These are phyloP conservation scores for Musa acuminata DNA, from an alignment of 176 grass and related monocot species.

Conservation along the genomic window DNA sequence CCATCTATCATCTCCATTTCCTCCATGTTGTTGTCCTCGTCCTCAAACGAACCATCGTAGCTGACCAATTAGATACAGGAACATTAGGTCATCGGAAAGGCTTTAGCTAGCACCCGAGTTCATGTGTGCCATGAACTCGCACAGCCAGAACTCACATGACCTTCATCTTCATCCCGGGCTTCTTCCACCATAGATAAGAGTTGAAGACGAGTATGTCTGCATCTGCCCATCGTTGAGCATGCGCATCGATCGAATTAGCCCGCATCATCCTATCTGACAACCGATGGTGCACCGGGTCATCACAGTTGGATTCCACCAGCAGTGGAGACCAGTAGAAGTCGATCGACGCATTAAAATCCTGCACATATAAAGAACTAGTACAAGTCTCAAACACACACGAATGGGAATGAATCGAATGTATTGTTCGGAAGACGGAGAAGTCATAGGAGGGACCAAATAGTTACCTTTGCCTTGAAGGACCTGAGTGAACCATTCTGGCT, in stretches of 20 bases:
- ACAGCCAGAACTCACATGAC: conserved; percentile 48
- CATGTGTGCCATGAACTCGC: neutral
- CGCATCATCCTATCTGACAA: conserved; percentile 66
- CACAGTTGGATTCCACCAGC: conserved; percentile 77
- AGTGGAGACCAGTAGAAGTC: conserved; percentile 96
- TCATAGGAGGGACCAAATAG: neutral
- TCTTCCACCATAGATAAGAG: conserved; percentile 94
- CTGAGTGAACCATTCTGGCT: conserved; percentile 50
- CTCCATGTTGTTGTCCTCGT: conserved; percentile 38
- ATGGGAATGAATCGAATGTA: neutral
- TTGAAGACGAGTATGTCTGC: conserved; percentile 86
- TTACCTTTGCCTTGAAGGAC: conserved; percentile 70
- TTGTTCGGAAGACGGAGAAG: neutral
- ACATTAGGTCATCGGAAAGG: too few species aligned
- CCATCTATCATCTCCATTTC: conserved; percentile 66
- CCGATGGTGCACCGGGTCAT: conserved; percentile 65
- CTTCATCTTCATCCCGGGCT: conserved; percentile 81
- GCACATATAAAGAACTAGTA: neutral
- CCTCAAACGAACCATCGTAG: conserved; percentile 54
- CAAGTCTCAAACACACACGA: too few species aligned
- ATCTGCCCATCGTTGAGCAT: conserved; percentile 54
- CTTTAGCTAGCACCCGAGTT: neutral
- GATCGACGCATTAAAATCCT: conserved; percentile 75
- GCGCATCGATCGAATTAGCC: conserved; percentile 50
- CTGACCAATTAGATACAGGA: conserved; percentile 21